Conservation (phyloP, 1,284 basidiomycete species). For the Taiwanofungus camphoratus region DNA sequence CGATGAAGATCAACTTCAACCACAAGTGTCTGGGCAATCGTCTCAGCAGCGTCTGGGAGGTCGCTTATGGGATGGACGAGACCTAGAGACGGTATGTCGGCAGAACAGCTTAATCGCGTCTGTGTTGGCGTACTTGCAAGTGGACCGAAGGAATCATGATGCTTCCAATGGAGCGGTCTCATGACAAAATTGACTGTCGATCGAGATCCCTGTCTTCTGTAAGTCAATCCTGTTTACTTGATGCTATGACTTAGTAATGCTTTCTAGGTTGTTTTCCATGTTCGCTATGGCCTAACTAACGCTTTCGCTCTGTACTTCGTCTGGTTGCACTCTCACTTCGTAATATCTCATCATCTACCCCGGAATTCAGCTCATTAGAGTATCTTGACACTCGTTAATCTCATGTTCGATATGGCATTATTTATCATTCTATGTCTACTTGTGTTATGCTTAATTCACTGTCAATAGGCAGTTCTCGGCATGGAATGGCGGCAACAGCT, state of each 20-base stretch:
- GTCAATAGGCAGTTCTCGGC: too few species aligned
- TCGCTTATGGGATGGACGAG: constrained; percentile 58
- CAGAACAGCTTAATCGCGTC: constrained; percentile 66
- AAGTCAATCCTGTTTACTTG: not conserved
- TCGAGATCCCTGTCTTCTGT: not conserved
- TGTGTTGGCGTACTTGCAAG: constrained; percentile 43
- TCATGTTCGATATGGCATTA: constrained; percentile 4
- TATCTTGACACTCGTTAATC: constrained; percentile 5
- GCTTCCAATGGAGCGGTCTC: constrained; percentile 11
- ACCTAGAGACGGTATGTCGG: constrained; percentile 61
- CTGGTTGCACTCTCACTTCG: not conserved
- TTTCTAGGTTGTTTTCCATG: not conserved
- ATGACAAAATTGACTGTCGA: not conserved
- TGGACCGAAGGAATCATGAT: constrained; percentile 13
- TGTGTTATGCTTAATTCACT: not conserved
- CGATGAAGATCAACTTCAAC: constrained; percentile 22
- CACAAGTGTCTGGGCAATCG: constrained; percentile 19
- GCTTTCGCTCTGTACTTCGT: not conserved
- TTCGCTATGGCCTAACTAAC: not conserved
- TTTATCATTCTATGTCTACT: not conserved
- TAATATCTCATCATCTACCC: constrained; percentile 1
- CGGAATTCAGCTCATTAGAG: not conserved
- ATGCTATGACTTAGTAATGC: not conserved
- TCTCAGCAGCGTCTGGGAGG: constrained; percentile 30
- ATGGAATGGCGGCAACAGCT: too few species aligned